These are phyloP conservation scores for Gelatoporia subvermispora DNA, from an alignment of 768 basidiomycete species.

Conservation along the genomic window DNA sequence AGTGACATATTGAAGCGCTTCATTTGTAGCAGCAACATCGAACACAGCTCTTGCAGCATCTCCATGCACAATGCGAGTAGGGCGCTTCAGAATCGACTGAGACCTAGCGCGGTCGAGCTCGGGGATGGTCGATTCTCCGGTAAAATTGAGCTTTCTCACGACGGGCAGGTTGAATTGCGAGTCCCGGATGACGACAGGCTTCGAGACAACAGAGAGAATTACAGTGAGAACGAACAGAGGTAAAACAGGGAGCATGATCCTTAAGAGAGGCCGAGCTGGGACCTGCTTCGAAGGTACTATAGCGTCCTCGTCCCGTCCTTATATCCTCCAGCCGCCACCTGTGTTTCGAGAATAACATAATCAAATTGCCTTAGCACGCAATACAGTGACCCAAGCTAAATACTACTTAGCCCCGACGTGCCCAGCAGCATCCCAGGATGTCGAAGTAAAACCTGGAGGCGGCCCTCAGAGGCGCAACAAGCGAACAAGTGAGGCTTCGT, in stretches of 20 bases:
- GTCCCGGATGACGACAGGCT: slow-evolving; percentile 11
- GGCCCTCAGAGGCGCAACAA: too few species aligned
- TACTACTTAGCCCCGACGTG: too few species aligned
- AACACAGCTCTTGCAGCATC: slow-evolving; percentile 4
- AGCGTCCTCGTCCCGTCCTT: too few species aligned
- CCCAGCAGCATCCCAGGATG: too few species aligned
- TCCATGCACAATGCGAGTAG: too few species aligned
- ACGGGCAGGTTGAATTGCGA: slow-evolving; percentile 16
- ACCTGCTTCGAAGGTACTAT: too few species aligned
- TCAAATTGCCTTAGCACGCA: too few species aligned
- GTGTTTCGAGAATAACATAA: too few species aligned
- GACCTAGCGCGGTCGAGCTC: slow-evolving; percentile 19
- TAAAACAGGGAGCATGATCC: slow-evolving; percentile 16
- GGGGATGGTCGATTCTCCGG: slow-evolving; percentile 11
- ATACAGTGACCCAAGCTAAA: too few species aligned
- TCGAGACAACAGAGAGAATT: background rate
- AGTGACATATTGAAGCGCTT: slow-evolving; percentile 15
- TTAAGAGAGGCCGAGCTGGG: slow-evolving; percentile 12
- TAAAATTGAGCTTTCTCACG: slow-evolving; percentile 18
- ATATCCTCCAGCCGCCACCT: too few species aligned
- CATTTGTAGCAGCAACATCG: slow-evolving; percentile 17
- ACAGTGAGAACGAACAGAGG: slow-evolving; percentile 1
- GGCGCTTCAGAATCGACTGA: slow-evolving; percentile 7
- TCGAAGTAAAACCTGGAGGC: too few species aligned
- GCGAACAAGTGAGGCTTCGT: too few species aligned